Conservation (phyloP, 2,329 filamentous ascomycete species). For the Moelleriella libera region DNA sequence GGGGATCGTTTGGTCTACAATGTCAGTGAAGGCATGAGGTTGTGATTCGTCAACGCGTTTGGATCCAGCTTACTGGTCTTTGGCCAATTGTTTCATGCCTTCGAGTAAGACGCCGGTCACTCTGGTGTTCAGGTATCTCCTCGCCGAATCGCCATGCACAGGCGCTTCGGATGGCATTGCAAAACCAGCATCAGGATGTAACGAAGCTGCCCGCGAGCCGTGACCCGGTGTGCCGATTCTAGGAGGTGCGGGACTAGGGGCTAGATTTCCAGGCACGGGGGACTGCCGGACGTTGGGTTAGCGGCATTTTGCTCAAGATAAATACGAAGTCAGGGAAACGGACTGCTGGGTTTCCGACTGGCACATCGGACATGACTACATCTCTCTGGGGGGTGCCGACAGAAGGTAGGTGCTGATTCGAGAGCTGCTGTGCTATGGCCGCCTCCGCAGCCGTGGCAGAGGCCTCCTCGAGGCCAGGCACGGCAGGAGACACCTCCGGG, state of each 20-base stretch:
- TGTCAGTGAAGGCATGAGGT: not conserved
- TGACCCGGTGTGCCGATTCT: conserved; percentile 35
- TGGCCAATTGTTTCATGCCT: conserved; percentile 60
- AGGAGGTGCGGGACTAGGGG: conserved; percentile 26
- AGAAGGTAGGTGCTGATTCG: conserved; percentile 4
- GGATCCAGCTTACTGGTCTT: conserved; percentile 46
- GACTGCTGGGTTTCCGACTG: conserved; percentile 26
- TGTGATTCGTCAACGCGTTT: conserved; percentile 9
- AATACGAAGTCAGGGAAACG: conserved; percentile 3
- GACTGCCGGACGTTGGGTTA: conserved; percentile 11
- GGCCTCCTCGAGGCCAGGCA: too few species aligned
- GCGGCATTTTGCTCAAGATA: not conserved
- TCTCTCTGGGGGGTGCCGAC: conserved; percentile 19
- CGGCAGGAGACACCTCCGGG: too few species aligned
- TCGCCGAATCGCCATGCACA: conserved; percentile 52
- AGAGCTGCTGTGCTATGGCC: conserved; percentile 2
- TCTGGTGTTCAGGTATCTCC: conserved; percentile 58
- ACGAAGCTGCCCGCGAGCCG: conserved; percentile 41
- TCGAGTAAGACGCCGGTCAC: conserved; percentile 55
- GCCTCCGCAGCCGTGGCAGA: not conserved
- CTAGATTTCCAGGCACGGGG: conserved; percentile 20
- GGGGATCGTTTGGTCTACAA: conserved; percentile 47
- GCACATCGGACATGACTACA: conserved; percentile 28
- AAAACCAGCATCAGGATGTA: conserved; percentile 37
- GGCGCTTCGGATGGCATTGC: conserved; percentile 46